Base-by-base conservation (phyloP, 176 grass and related monocot species). In the Carex scoparia region DNA sequence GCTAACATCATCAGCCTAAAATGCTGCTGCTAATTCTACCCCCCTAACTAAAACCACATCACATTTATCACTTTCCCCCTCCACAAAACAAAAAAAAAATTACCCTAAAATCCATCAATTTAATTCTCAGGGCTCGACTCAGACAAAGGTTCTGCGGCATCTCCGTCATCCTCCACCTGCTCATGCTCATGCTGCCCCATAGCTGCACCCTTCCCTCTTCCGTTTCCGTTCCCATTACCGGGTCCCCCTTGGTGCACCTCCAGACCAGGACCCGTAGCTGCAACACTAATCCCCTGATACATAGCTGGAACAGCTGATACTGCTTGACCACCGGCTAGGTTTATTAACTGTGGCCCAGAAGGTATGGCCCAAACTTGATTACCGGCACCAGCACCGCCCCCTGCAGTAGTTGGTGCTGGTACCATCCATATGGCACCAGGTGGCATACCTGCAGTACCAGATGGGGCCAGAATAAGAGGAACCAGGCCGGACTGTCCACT, bases 361-460 rank as follows among this genome's bases (percentile, higher is more conserved):
- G 85, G 88, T 85, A 94, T 85, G 2, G 92, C 73, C 86, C 82
- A 93, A 51, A 90, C 88, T 1, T 91, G 82, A 87, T 79, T 83
- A 71, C 75, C 37, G 6, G 75, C 8, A 56, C 48, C 77, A 7
- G 44, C 71, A 27, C 58, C 28, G 14, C 40, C 87, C 5, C 10
- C 13, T n/a, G 35, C 67, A 70, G 13, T 4, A 13, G 84, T 54
- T 53, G 69, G 81, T 15, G 84, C 88, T 64, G 92, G 92, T 2
- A 97, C 5, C 94, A 97, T 97, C 92, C 92, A 97, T 73, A 97
- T 16, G 0, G 87, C 92, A 5, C 89, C 92, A 19, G 91, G 90
- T 0, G 85, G 80, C 14, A 90, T 82, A 44, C 55, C 85, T 1
- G 79, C 23, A 18, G 75, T 48, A 0, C 89, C 35, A 6, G 87